Evolutionary conservation across 225 moss, liverwort and hornwort species (phyloP).

Genomic region (Polytrichum formosum): DNA sequence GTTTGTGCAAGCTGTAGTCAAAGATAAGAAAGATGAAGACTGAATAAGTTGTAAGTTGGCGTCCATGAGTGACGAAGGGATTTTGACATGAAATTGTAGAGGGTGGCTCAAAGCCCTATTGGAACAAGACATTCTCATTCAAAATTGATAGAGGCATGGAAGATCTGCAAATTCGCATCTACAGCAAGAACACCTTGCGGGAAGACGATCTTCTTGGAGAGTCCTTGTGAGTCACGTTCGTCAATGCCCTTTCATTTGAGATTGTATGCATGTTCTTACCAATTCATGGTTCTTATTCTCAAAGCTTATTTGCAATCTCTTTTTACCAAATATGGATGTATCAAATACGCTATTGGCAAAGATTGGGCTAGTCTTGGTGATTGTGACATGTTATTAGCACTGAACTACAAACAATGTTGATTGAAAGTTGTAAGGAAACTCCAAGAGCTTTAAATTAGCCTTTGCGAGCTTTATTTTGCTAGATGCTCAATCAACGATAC

Average conservation of each 20-base stretch:
- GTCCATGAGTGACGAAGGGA: not conserved
- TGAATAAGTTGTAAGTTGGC: not conserved
- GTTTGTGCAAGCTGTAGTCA: no score
- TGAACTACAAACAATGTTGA: not conserved
- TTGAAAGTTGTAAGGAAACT: not conserved
- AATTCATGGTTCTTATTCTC: not conserved
- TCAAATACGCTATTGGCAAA: not conserved
- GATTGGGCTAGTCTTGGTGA: not conserved
- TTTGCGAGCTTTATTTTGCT: not conserved
- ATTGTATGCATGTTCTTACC: not conserved
- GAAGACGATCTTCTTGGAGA: constrained; percentile 36
- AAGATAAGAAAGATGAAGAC: not conserved
- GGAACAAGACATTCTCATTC: constrained; percentile 34
- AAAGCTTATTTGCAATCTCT: not conserved
- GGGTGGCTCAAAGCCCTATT: constrained; percentile 31
- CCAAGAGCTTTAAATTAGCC: not conserved
- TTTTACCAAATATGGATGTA: not conserved
- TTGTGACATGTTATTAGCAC: not conserved
- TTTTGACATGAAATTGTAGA: constrained; percentile 18
- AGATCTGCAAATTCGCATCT: constrained; percentile 26
- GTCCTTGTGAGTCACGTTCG: constrained; percentile 14
- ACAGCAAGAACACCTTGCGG: constrained; percentile 19
- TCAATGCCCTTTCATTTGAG: not conserved
- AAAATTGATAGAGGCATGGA: constrained; percentile 36
- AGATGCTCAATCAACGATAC: not conserved